Evolutionary conservation across 2,329 filamentous ascomycete genomes (phyloP).

Genomic region (Fusarium proliferatum): DNA sequence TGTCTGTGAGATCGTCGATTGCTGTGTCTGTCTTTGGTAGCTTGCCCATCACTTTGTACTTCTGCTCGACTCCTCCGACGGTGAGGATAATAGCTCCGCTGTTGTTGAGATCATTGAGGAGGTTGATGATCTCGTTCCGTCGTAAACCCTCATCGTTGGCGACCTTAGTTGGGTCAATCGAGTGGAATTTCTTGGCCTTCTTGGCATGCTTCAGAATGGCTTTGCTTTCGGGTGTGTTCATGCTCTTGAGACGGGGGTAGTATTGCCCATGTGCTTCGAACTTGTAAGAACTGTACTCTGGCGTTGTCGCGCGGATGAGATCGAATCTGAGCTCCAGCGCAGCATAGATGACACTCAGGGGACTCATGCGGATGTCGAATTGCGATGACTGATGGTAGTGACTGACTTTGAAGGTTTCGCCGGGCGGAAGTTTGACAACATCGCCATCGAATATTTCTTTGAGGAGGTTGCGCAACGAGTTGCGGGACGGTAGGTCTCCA

Average conservation of each 20-base stretch:
- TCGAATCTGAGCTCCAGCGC: conserved; percentile 69
- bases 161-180: conserved; percentile 61
- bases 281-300: conserved; percentile 66
- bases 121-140: conserved; percentile 62
- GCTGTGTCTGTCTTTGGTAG: conserved; percentile 57
- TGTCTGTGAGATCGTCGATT: conserved; percentile 57
- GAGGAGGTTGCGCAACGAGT: conserved; percentile 61
- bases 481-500: conserved; percentile 66
- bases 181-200: conserved; percentile 55
- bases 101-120: conserved; percentile 66
- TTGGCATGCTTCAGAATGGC: conserved; percentile 57
- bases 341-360: conserved; percentile 66
- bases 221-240: conserved; percentile 55
- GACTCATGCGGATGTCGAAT: conserved; percentile 64
- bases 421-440: conserved; percentile 17
- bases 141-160: conserved; percentile 47
- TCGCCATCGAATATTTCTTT: conserved; percentile 60
- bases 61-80: conserved; percentile 62
- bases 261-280: conserved; percentile 56
- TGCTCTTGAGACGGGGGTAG: conserved; percentile 45
- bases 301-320: conserved; percentile 66
- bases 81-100: conserved; percentile 61
- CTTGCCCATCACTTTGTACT: conserved; percentile 61
- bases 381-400: conserved; percentile 58
- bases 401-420: conserved; percentile 52